Base-by-base conservation (phyloP, 257 asterid genomes). In the Penstemon davidsonii region DNA sequence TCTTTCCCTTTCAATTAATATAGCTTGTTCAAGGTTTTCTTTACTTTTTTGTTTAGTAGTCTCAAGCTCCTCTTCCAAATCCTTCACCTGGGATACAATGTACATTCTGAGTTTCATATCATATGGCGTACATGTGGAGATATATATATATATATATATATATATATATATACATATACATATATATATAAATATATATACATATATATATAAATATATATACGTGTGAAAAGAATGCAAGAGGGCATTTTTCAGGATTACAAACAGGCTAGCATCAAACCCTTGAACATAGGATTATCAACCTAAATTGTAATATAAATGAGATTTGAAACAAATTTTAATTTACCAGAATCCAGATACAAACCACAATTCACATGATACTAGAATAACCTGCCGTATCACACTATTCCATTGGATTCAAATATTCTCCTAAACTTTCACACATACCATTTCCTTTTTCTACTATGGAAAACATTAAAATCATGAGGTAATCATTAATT, bases 51-150 rank as follows among this genome's bases (percentile, higher is more conserved):
- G 91, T 71, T 85, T 91, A 46, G 95, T 86, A 53, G 85, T 81
- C 80, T 88, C 95, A 70, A 94, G 99, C 78, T 94, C 99, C 81
- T 82, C 97, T 82, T 86, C 97, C 86, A 94, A 88, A 87, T 86
- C 97, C 79, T 88, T 94, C 75, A 94, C 97, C 99, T 93, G 87
- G 52, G 60, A 65, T 65, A 75, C 70, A 76, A 59, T 10, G 69
- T 44, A 41, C 70, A 60, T 55, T 71, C 56, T 45, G 50, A 60
- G 41, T 25, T 66, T 36, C 40, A 64, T 36, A 60, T 60, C 36
- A 45, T 47, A 45, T 38, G 44, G 7, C 33, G 61, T 45, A 18
- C 15, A 75, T 13, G 33, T 9, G 54, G 15, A 55, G n/a, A n/a
- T 7, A 61, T 55, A 39, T 33, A 18, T 19, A 5, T n/a, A 5